phyloP scores from a whole-genome alignment of 2,329 filamentous ascomycete genomes.

The Penicillium sp. region DNA sequence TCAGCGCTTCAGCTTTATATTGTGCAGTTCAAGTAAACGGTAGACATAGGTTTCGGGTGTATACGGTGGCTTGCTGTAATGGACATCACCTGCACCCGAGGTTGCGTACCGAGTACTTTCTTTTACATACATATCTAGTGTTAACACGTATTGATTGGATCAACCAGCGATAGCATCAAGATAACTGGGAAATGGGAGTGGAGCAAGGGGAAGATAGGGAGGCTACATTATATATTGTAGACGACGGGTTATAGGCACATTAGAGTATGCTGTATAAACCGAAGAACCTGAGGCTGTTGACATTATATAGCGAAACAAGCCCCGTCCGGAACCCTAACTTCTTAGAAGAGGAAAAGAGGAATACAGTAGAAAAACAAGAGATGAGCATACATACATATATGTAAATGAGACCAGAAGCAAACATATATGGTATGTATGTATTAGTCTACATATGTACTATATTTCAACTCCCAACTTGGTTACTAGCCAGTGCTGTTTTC shows the following conservation, averaged over 20 bases:
- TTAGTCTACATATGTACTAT: not conserved
- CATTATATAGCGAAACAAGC: not conserved
- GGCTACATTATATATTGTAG: not conserved
- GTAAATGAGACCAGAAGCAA: not conserved
- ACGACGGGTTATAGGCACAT: not conserved
- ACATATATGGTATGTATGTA: too few species aligned
- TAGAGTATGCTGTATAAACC: not conserved
- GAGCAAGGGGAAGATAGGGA: not conserved
- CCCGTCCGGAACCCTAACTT: too few species aligned
- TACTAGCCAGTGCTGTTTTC: not conserved
- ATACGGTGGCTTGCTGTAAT: not conserved
- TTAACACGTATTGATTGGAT: not conserved
- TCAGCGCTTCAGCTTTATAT: slow-evolving; percentile 26
- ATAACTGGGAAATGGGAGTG: not conserved
- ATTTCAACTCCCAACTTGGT: not conserved
- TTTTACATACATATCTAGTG: not conserved
- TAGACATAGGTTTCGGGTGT: not conserved
- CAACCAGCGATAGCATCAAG: not conserved
- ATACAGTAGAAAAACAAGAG: too few species aligned
- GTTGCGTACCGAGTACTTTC: not conserved
- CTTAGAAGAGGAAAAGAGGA: too few species aligned
- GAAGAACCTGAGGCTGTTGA: not conserved
- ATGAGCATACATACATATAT: not conserved
- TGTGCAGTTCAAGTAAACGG: not conserved
- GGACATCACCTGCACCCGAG: not conserved